Evolutionary conservation across 768 basidiomycete species (phyloP).

Genomic region (Coprinellus micaceus): DNA sequence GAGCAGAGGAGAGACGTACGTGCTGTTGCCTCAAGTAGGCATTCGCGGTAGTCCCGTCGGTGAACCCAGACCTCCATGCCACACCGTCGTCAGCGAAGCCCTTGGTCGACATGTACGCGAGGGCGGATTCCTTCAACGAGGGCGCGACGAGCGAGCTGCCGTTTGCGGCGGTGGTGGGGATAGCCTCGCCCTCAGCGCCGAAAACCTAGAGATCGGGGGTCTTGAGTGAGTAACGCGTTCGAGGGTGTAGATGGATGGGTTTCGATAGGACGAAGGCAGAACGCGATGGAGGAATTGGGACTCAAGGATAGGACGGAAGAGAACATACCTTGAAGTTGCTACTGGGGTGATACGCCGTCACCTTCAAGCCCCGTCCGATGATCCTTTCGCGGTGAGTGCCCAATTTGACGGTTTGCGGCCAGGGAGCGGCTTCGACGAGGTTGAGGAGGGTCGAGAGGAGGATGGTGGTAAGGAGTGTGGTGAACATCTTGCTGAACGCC

Average conservation of each 20-base stretch:
- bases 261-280: too few relatives aligned
- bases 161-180: constrained; percentile 20
- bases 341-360: constrained; percentile 20
- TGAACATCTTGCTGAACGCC: constrained; percentile 6
- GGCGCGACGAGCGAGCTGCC: constrained; percentile 15
- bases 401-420: constrained; percentile 12
- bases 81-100: constrained; percentile 18
- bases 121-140: constrained; percentile 25
- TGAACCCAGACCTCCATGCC: constrained; percentile 20
- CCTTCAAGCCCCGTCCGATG: constrained; percentile 14
- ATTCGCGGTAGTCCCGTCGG: constrained; percentile 13
- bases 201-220: constrained; percentile 19
- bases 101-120: constrained; percentile 25
- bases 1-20: constrained; percentile 22
- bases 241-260: too few relatives aligned
- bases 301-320: background rate
- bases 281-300: background rate
- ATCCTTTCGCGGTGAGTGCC: constrained; percentile 17
- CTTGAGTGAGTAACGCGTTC: too few relatives aligned
- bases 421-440: constrained; percentile 14
- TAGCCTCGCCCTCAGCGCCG: constrained; percentile 17
- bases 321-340: constrained; percentile 16
- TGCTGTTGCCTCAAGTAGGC: constrained; percentile 32
- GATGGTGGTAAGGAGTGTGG: constrained; percentile 9
- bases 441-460: constrained; percentile 10